Base-by-base conservation (phyloP, 805 yeast species). In the Cyberlindnera mrakii region DNA sequence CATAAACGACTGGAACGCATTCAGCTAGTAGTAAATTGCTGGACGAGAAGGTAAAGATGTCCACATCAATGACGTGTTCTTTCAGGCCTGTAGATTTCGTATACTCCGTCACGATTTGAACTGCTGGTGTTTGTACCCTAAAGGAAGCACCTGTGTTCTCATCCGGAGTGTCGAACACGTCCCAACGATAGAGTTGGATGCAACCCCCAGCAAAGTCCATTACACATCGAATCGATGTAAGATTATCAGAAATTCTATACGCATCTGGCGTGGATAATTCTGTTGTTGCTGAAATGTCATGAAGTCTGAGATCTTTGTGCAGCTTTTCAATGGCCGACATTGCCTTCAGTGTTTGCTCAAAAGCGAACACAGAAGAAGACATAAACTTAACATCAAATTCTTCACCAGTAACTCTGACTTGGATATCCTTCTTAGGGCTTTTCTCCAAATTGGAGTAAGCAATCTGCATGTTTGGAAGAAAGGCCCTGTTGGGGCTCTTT, bases 1-100 rank as follows among this genome's bases (percentile, higher is more conserved):
- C 93, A 34, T 69, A 59, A 3, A 88, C 54, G 5, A 86, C 82
- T 0, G 96, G 96, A 30, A 88, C 88, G 60, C 95, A 87, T 0
- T 79, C 67, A 0, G 96, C 77, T 44, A 75, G 74, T 3, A 93
- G 54, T 0, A 72, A 72, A 55, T 93, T 93, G 39, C 77, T 78
- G 0, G 96, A 85, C 1, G 86, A 72, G 15, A 85, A 75, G 10
- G 85, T 78, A 9, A 72, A 60, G 1, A 83, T 66, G 44, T 83
- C 85, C 23, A 74, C 61, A 17, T 71, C 66, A 18, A 81, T 52
- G 19, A 48, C 55, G 52, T 75, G 84, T 38, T 68, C 71, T 41
- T 68, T 70, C 0, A 47, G 33, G 0, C 66, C 67, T 7, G 56
- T 44, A 31, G 65, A 64, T 49, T 70, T 73, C 4, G 60, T 57